Base-by-base conservation (phyloP, 2,329 filamentous ascomycete genomes). In the Biscogniauxia marginata region DNA sequence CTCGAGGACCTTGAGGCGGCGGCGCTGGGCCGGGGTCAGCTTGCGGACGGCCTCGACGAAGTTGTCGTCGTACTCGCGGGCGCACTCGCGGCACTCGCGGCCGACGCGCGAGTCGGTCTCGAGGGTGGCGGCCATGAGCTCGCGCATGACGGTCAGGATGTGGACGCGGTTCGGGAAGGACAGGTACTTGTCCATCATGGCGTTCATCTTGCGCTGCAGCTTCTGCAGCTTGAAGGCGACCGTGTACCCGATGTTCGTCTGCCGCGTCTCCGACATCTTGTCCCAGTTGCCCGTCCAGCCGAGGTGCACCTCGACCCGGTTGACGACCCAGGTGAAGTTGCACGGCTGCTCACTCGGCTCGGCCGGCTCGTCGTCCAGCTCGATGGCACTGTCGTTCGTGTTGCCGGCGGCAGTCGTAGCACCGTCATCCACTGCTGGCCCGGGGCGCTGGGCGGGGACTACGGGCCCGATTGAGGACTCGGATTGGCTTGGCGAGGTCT, bases 141-240 rank as follows among this genome's bases (percentile, higher is more conserved):
- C 60, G 7, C 59, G 56, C 63, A 65, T 65, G 25, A 63, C 60
- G 34, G 57, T 59, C 3, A 66, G 54, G 25, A 66, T 61, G 53
- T 66, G 64, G 18, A 62, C 57, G 18, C 61, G 62, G 49, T 63
- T 64, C 13, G 48, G 25, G 19, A 66, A 57, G 3, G 54, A 57
- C 25, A 56, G 7, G 46, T 61, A 30, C 45, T 54, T 62, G 45
- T 58, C 57, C 21, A 61, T 30, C 53, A 52, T 34, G 11, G 34
- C 49, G 51, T 50, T 49, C 50, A 62, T 43, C 22, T 60, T 61
- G 49, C 61, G 58, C 2, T 65, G 51, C 7, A 63, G 30, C 21
- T 60, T 61, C 21, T 59, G 59, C 23, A 66, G 50, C 51, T 60
- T 60, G 11, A 56, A 19, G 6, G 61, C 60, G n/a, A 57, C 44